phyloP scores from a whole-genome alignment of 2,329 filamentous ascomycete genomes.

The Orbilia blumenaviensis region DNA sequence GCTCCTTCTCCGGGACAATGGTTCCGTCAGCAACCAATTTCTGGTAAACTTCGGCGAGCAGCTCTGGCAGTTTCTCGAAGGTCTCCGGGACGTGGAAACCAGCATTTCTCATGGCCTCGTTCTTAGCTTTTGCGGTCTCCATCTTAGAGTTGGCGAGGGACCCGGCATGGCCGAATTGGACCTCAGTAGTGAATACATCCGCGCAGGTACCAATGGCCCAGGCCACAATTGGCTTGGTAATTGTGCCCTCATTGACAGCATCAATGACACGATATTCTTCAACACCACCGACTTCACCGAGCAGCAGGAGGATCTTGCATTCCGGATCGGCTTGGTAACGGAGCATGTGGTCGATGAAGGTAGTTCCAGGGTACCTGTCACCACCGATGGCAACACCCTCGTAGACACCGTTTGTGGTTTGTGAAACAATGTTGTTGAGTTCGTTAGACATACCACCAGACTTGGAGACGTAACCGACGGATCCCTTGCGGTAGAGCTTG shows the following conservation, averaged over 20 bases:
- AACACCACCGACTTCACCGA: constrained; percentile 98
- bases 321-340: constrained; percentile 87
- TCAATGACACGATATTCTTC: constrained; percentile 99
- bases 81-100: constrained; percentile 94
- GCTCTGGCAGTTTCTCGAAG: constrained; percentile 88
- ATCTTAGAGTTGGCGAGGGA: constrained; percentile 99
- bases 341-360: constrained; percentile 98
- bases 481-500: constrained; percentile 99
- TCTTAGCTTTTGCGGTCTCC: constrained; percentile 96
- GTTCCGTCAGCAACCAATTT: constrained; percentile 84
- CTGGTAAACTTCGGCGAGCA: constrained; percentile 84
- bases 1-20: constrained; percentile 87
- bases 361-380: constrained; percentile 98
- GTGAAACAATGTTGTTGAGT: constrained; percentile 98
- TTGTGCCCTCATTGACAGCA: constrained; percentile 89
- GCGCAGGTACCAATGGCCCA: constrained; percentile 99
- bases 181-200: constrained; percentile 99
- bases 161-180: constrained; percentile 98
- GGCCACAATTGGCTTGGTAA: constrained; percentile 98
- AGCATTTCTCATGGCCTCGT: constrained; percentile 93
- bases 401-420: constrained; percentile 96
- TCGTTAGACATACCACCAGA: constrained; percentile 99
- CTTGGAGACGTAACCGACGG: constrained; percentile 99
- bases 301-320: constrained; percentile 94
- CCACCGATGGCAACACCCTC: constrained; percentile 99